Conservation (phyloP, 768 basidiomycete genomes). For the Boletus pseudopeckii region DNA sequence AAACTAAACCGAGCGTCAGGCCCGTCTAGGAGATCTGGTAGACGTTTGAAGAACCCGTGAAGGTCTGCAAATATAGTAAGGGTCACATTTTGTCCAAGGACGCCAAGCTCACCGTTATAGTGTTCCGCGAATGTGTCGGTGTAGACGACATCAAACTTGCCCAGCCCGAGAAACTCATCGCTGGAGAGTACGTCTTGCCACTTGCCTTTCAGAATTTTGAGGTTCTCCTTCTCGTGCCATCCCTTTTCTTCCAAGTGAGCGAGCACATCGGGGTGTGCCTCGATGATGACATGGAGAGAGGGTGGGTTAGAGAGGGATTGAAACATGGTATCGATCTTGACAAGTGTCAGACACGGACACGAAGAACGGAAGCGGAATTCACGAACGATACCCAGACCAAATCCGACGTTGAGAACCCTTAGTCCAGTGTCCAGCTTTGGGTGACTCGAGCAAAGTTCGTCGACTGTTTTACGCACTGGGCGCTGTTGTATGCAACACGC, state of each 20-base stretch:
- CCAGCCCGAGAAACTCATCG: conserved; percentile 54
- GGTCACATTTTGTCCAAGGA: neutral
- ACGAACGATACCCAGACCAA: conserved; percentile 87
- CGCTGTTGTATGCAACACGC: conserved; percentile 20
- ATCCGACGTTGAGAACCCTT: conserved; percentile 85
- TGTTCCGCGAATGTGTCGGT: conserved; percentile 93
- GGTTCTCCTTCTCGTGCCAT: conserved; percentile 76
- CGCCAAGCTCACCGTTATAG: conserved; percentile 52
- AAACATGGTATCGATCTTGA: conserved; percentile 80
- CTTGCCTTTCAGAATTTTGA: conserved; percentile 80
- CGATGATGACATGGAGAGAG: conserved; percentile 80
- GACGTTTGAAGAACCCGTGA: conserved; percentile 72
- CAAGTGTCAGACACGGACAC: conserved; percentile 2
- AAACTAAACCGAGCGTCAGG: conserved; percentile 85
- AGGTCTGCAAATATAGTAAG: conserved; percentile 44
- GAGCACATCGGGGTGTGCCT: conserved; percentile 93
- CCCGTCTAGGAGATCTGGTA: conserved; percentile 73
- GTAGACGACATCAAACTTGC: conserved; percentile 86
- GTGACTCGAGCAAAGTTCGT: conserved; percentile 54
- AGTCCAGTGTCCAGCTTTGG: conserved; percentile 44
- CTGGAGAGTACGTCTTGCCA: conserved; percentile 86
- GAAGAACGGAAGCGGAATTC: neutral
- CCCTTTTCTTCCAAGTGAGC: conserved; percentile 68
- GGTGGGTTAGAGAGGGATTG: conserved; percentile 62
- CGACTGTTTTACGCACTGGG: conserved; percentile 75